Conservation (phyloP, 2,329 filamentous ascomycete genomes). For the Botrytis galanthina region DNA sequence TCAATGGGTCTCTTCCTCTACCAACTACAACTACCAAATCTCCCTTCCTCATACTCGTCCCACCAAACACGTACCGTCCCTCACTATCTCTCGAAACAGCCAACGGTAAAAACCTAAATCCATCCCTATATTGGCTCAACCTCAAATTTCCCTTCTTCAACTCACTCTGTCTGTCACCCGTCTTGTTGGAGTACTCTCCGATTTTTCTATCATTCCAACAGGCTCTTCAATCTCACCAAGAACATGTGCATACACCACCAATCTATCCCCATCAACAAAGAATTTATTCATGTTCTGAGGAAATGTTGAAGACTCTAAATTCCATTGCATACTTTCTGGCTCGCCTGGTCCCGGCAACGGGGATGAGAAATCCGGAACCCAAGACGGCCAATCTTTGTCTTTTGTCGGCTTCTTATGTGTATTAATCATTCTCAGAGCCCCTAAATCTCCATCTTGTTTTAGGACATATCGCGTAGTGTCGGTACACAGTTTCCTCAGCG, state of each 20-base stretch:
- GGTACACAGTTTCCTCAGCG: too few species aligned
- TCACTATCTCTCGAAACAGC: background rate
- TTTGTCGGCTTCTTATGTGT: too few species aligned
- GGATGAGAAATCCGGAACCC: too few species aligned
- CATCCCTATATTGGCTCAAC: background rate
- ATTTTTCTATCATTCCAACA: background rate
- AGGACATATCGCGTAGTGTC: too few species aligned
- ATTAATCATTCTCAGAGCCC: too few species aligned
- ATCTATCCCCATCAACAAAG: too few species aligned
- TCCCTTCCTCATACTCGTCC: background rate
- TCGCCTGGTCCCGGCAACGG: too few species aligned
- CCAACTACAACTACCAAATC: background rate
- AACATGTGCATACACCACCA: background rate
- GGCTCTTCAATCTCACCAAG: background rate
- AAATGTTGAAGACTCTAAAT: too few species aligned
- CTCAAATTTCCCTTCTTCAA: background rate
- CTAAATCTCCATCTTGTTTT: too few species aligned
- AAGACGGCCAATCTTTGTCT: too few species aligned
- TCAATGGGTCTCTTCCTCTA: background rate
- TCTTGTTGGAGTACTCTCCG: background rate
- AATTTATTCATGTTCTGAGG: too few species aligned
- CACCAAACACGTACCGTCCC: background rate
- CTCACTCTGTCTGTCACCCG: background rate
- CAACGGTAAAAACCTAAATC: background rate
- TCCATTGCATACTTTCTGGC: too few species aligned